Evolutionary conservation across 768 basidiomycete species (phyloP).

Genomic region (Tephrocybe sp.): DNA sequence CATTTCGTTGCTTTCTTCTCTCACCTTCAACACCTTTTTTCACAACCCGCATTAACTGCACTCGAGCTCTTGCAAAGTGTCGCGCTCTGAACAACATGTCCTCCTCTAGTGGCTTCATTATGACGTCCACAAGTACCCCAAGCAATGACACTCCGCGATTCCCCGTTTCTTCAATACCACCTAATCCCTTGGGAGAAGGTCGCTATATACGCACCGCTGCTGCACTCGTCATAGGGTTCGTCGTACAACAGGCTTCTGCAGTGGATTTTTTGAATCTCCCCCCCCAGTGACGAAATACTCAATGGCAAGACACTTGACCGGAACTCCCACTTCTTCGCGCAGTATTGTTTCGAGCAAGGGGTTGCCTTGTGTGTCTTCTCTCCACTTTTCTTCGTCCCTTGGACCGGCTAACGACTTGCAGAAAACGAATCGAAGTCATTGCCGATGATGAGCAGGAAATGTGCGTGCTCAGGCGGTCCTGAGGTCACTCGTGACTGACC

Average conservation of each 20-base stretch:
- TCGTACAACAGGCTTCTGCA: conserved; percentile 8
- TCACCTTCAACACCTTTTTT: conserved; percentile 8
- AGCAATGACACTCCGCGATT: conserved; percentile 29
- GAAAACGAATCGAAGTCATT: conserved; percentile 89
- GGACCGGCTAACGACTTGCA: conserved; percentile 31
- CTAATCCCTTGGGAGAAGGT: conserved; percentile 69
- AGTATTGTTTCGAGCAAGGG: conserved; percentile 87
- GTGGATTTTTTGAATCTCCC: neutral
- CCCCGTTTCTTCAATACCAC: conserved; percentile 55
- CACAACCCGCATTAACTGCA: conserved; percentile 4
- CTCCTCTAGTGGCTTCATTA: conserved; percentile 1
- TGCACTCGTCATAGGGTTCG: conserved; percentile 75
- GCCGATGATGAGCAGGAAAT: conserved; percentile 91
- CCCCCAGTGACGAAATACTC: conserved; percentile 79
- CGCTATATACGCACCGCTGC: conserved; percentile 72
- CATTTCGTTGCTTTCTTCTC: conserved; percentile 11
- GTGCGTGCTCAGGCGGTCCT: conserved; percentile 39
- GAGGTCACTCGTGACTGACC: neutral
- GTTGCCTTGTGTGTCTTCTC: conserved; percentile 61
- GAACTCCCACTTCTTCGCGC: conserved; percentile 86
- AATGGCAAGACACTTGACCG: conserved; percentile 88
- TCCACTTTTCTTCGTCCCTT: neutral
- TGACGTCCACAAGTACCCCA: neutral
- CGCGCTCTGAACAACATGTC: conserved; percentile 17
- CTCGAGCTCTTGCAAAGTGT: conserved; percentile 7